A percentile compares a stretch with the other conserved stretches of the same genome.
These are phyloP conservation scores for Vaccinium vitisidaea DNA, from an alignment of 148 eudicot genomes.

Conservation along the genomic window DNA sequence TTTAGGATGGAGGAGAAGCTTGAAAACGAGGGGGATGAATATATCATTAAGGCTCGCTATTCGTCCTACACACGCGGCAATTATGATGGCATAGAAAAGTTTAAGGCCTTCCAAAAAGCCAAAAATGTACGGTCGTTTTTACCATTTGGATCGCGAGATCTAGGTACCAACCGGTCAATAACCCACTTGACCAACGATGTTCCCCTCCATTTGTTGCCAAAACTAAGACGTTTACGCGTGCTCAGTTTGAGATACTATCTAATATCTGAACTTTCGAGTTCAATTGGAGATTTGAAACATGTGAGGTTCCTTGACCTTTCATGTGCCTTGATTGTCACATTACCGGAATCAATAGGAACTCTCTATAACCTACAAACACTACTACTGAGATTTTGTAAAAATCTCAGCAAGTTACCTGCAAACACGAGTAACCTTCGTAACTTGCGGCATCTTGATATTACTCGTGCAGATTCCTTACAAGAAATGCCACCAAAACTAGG, in stretches of 20 bases:
- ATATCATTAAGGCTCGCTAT: not conserved
- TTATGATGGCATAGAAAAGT: not conserved
- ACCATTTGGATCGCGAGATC: not conserved
- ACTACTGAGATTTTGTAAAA: not conserved
- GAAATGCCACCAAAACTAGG: conserved; percentile 23
- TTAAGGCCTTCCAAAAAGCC: not conserved
- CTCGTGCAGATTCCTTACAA: not conserved
- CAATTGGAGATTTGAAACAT: not conserved
- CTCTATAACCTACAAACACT: conserved; percentile 18
- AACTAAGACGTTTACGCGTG: not conserved
- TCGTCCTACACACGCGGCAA: not conserved
- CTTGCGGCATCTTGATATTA: conserved; percentile 16
- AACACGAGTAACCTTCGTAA: not conserved
- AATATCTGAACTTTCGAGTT: not conserved
- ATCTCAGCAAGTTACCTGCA: not conserved
- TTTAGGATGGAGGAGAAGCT: not conserved
- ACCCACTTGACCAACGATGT: not conserved
- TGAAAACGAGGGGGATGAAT: not conserved
- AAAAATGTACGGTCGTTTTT: conserved; percentile 24
- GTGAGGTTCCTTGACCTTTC: conserved; percentile 9
- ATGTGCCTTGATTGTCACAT: no score
- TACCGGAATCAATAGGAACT: conserved; percentile 11
- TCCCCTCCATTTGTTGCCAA: not conserved
- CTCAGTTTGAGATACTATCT: not conserved
- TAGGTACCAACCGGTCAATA: no score